Evolutionary conservation across 1,284 basidiomycete genomes (phyloP).

Genomic region (Sphaerobolus stellatus): DNA sequence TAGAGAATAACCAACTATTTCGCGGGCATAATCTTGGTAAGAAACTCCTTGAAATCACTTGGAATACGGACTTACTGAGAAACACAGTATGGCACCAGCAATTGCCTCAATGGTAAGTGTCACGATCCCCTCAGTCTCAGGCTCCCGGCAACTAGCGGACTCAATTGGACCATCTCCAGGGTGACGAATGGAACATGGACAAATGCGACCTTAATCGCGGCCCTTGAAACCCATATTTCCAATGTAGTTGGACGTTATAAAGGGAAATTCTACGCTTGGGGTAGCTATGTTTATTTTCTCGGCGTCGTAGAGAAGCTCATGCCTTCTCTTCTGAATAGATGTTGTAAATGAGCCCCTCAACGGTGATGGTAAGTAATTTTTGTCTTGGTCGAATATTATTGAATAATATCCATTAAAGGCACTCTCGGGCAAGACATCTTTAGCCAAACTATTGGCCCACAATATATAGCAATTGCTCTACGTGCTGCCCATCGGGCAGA

Average conservation of each 20-base stretch:
- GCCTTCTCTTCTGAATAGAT: background rate
- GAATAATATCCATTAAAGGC: constrained; percentile 30
- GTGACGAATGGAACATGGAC: constrained; percentile 1
- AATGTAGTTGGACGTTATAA: constrained; percentile 50
- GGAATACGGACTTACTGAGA: background rate
- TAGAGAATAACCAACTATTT: constrained; percentile 41
- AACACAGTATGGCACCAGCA: constrained; percentile 56
- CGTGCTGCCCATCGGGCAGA: constrained; percentile 46
- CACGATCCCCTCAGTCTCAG: too few species aligned
- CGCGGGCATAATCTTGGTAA: constrained; percentile 31
- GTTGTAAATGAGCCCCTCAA: constrained; percentile 49
- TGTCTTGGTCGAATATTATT: background rate
- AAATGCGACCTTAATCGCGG: constrained; percentile 5
- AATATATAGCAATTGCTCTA: constrained; percentile 24
- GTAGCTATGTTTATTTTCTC: constrained; percentile 35
- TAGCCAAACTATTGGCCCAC: constrained; percentile 43
- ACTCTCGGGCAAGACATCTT: constrained; percentile 48
- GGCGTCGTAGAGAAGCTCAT: constrained; percentile 13
- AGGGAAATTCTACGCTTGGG: constrained; percentile 46
- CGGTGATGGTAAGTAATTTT: constrained; percentile 42
- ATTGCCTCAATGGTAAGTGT: constrained; percentile 39
- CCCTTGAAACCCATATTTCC: constrained; percentile 40
- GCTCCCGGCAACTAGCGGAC: background rate
- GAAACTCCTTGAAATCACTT: background rate
- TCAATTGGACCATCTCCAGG: constrained; percentile 8